phyloP scores from a whole-genome alignment of 139 green algal species.

The Edaphochlamys debaryana region DNA sequence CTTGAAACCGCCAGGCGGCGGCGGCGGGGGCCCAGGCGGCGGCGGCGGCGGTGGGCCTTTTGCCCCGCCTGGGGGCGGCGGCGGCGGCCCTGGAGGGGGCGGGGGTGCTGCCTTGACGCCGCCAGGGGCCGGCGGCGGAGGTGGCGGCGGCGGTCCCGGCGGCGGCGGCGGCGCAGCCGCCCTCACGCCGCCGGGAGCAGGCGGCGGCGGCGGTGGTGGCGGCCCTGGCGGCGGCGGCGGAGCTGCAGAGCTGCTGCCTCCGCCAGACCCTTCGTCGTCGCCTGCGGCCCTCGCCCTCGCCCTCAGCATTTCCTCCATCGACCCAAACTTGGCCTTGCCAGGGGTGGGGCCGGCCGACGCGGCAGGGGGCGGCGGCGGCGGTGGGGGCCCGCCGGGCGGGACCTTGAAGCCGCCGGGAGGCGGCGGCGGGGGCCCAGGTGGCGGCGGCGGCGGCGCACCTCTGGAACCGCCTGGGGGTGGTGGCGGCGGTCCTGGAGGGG shows the following conservation, averaged over 20 bases:
- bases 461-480: neutral
- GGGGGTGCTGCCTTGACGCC: neutral
- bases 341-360: neutral
- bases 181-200: neutral
- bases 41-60: neutral
- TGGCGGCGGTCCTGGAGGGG: conserved; percentile 10
- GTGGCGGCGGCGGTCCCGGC: neutral
- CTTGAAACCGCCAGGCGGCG: neutral
- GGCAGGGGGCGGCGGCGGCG: conserved; percentile 20
- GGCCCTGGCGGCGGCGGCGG: too few species aligned
- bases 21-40: conserved; percentile 4
- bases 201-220: too few species aligned
- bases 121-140: neutral
- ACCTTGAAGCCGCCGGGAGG: neutral
- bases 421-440: conserved; percentile 8
- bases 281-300: neutral
- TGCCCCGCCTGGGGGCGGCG: neutral
- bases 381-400: neutral
- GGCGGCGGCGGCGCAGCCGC: neutral
- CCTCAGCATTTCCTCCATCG: conserved; percentile 13
- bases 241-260: neutral
- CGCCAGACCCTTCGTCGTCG: neutral
- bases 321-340: too few species aligned
- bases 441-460: neutral
- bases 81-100: conserved; percentile 12